phyloP scores from a whole-genome alignment of 2,329 filamentous ascomycete species.

The Neurospora sp. region DNA sequence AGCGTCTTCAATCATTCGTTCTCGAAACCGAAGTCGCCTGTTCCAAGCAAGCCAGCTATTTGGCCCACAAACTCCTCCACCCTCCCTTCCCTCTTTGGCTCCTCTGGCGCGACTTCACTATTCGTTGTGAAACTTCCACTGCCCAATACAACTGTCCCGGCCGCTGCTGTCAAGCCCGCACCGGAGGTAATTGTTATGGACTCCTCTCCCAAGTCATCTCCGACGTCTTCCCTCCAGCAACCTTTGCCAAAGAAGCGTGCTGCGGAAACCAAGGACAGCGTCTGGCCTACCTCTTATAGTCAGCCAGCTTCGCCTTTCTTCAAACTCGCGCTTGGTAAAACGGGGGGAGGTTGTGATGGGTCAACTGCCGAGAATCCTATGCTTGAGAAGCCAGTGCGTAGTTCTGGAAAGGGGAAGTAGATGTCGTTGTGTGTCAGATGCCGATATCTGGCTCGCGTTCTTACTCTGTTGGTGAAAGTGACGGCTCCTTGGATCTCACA shows the following conservation, averaged over 20 bases:
- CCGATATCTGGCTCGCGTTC: no score
- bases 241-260: neutral
- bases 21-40: no score
- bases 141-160: neutral
- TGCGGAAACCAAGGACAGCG: neutral
- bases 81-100: neutral
- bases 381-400: no score
- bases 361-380: no score
- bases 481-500: no score
- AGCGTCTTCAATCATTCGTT: no score
- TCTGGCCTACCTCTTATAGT: neutral
- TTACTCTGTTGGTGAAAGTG: no score
- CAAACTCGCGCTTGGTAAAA: neutral
- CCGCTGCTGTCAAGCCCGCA: neutral
- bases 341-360: no score
- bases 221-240: neutral
- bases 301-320: neutral
- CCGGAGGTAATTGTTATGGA: neutral
- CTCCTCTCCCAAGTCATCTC: neutral
- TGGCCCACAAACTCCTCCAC: neutral
- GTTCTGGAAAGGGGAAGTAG: no score
- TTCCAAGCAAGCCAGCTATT: no score
- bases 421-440: no score
- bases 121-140: neutral
- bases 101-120: no score